Evolutionary conservation across 495 filamentous ascomycete species (phyloP), one percentile per base, ranked within the genome.

Genomic region (Aspergillus diversus): DNA sequence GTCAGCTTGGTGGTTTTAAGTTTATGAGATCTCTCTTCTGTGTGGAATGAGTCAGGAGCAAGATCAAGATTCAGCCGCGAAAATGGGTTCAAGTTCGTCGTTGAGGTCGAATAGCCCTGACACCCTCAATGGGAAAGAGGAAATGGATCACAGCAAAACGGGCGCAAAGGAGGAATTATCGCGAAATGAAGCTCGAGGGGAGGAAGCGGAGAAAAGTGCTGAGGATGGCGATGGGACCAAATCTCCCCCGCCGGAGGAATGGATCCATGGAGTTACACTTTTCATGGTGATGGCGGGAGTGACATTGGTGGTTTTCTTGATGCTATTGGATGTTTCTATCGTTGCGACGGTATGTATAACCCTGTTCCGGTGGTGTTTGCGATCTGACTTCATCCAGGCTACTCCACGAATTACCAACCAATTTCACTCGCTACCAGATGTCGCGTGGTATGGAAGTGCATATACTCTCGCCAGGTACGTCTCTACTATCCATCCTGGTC

Each of bases 281-380:
- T 21, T 57, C 0, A 61, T 57, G 58, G 65, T 60, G 11, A 59
- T 77, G 8, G 60, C 58, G 2, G 67, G 59, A 0, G 48, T 70
- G 8, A 67, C 66, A 0, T 31, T 81, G 8, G 77, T 74, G 16
- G 65, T 68, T 6, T 84, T 83, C 64, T 58, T 85, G 35, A 74
- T 85, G 70, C 60, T 86, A 43, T 64, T 87, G 5, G 84, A 86
- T 61, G 69, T 67, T 16, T 76, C 83, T 1, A 84, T 86, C 61
- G 64, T 86, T 47, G 63, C 74, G 7, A 83, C 83, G 1, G 83
- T 83, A 57, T 12, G 39, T 43, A 13, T 39, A 39, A 7, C 37
- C 13, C 37, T 13, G 37, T 7, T 8, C 4, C 37, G 63, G 69
- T 57, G 7, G 21, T 31, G 21, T 27, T 16, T 17, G 16, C 37